Base-by-base conservation (phyloP, 1,284 basidiomycete genomes). In the Erythrobasidium hasegawianum region DNA sequence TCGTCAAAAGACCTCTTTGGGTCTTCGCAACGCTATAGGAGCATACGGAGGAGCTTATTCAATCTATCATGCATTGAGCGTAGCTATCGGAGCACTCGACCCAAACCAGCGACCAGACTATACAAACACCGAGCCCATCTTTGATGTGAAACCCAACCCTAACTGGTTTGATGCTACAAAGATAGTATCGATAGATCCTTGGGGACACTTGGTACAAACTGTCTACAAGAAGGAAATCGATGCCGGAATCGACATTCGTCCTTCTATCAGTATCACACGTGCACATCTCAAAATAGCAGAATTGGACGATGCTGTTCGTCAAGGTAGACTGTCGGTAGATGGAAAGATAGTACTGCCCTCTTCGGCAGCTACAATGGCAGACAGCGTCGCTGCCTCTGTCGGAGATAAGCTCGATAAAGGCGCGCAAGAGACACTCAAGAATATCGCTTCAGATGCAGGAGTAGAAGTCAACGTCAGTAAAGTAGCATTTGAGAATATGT, bases 141-240 rank as follows among this genome's bases (percentile, higher is more conserved):
- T 97, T 38, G 80, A 83, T 9, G 87, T 97, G 69, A 87, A 87
- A 2, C 88, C 86, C 14, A 87, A 90, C 71, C 85, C 87, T 0
- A 78, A 86, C 1, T 97, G 94, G 93, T 86, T 81, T 66, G 86
- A 89, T 71, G 82, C 84, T 1, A 77, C 74, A 72, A 93, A 91
- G 83, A 96, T 97, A 75, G 92, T 96, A 33, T 87, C 87, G 1
- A 88, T 97, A 76, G 95, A 97, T 76, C 94, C 94, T 0, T 97
- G 86, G 85, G 94, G 94, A 1, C 94, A 97, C 75, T 81, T 97
- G 66, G 87, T 88, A 0, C 91, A 89, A 16, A 84, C 85, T 57
- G 83, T 89, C 1, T 97, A 87, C 81, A 81, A 81, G 64, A 80
- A 71, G 40, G 70, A 74, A 59, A 74, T 79, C 58, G 77, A 78